A percentile compares a stretch with the other conserved stretches of the same genome.
These are phyloP conservation scores for Pleurotus cornucopiae DNA, from an alignment of 768 basidiomycete genomes.

Conservation along the genomic window DNA sequence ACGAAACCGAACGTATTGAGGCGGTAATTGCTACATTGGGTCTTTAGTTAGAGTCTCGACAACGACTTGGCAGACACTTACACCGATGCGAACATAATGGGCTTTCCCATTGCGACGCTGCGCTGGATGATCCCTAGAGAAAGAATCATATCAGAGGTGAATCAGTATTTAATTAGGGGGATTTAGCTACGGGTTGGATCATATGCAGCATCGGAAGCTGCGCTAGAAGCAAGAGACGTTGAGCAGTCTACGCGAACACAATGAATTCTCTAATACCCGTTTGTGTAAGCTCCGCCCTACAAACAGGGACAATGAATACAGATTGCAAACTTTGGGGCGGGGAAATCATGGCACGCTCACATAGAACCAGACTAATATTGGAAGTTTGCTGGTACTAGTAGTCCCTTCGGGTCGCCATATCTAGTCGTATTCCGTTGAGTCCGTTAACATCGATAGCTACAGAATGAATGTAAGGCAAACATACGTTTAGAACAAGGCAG, in stretches of 20 bases:
- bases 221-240: constrained; percentile 21
- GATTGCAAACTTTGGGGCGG: neutral
- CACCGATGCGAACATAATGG: constrained; percentile 56
- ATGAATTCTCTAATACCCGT: constrained; percentile 3
- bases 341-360: neutral
- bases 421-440: constrained; percentile 1
- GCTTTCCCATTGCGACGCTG: constrained; percentile 42
- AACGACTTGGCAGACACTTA: constrained; percentile 15
- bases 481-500: constrained; percentile 35
- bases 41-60: too few species aligned
- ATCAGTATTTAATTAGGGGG: neutral
- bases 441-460: neutral
- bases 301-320: neutral
- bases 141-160: neutral
- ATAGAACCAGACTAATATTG: constrained; percentile 12
- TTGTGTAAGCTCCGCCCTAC: constrained; percentile 1
- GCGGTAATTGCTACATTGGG: constrained; percentile 43
- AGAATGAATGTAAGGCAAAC: constrained; percentile 14
- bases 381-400: constrained; percentile 10
- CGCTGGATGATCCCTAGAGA: constrained; percentile 16
- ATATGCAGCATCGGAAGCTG: constrained; percentile 34
- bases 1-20: constrained; percentile 58
- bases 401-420: constrained; percentile 15
- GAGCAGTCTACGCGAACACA: neutral
- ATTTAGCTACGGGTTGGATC: constrained; percentile 42